Evolutionary conservation across 2,329 filamentous ascomycete genomes (phyloP), one percentile per base, ranked within the genome.

Genomic region (Penicillium capsulatum): DNA sequence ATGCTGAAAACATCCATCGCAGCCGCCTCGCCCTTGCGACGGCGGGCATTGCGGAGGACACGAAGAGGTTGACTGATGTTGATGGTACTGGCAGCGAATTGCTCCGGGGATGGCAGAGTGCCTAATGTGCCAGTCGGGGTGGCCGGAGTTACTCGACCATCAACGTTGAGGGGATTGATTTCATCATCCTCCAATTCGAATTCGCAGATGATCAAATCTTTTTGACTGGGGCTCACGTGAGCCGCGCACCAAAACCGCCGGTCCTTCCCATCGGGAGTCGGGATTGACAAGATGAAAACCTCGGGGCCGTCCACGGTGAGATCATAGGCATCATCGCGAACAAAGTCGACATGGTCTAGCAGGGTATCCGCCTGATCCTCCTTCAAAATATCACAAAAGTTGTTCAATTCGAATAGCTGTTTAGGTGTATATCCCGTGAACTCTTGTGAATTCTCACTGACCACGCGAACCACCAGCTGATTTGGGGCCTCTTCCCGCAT

Each of bases 1-100:
- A 94, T 89, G 62, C 92, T 89, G 61, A 94, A 94, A 1, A 94
- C 85, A 54, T 94, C 86, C 86, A 94, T 92, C 0, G 86, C 90
- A 0, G 85, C 85, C 4, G 86, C 84, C 56, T 92, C 86, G 4
- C 85, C 86, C 50, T 80, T 79, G 34, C 83, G 74, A 55, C 86
- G 86, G 7, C 86, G 77, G 0, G 86, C 84, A 57, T 82, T 87
- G 24, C 85, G 73, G 16, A 92, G 61, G 2, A 92, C 79, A 26
- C 87, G 75, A n/a, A 94, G 67, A 3, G 87, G 88, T 50, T 81
- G 85, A 63, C 84, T 92, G 34, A 76, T 69, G 17, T 83, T 81
- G 40, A 85, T 75, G 0, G 87, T 94, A 56, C 86, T 91, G 45
- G 87, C 83, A 7, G 78, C 70, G 10, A 84, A 74, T 57, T 94